These are phyloP conservation scores for Plasmopara viticola DNA, from an alignment of 352 stramenopile species.

Conservation along the genomic window DNA sequence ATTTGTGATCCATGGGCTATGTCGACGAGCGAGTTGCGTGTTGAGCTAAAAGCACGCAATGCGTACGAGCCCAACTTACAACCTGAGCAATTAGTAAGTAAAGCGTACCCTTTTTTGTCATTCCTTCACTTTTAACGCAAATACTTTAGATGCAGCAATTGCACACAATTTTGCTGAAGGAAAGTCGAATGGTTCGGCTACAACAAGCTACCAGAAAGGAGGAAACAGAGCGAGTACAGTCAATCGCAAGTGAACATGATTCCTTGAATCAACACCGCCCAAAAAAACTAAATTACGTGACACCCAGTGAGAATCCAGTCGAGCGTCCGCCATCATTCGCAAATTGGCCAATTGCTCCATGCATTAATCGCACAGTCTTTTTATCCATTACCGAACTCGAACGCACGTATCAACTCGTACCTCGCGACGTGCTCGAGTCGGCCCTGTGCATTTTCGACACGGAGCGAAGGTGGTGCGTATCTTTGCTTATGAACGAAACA, in stretches of 20 bases:
- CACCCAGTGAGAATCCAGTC: conserved; percentile 9
- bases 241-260: conserved; percentile 55
- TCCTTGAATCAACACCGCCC: conserved; percentile 21
- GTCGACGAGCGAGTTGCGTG: conserved; percentile 64
- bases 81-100: conserved; percentile 53
- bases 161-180: conserved; percentile 48
- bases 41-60: conserved; percentile 45
- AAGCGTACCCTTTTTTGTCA: neutral
- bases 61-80: conserved; percentile 61
- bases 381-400: conserved; percentile 65
- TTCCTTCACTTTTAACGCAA: neutral
- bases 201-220: conserved; percentile 60
- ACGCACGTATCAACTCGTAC: conserved; percentile 50
- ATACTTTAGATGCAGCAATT: conserved; percentile 47
- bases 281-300: conserved; percentile 15
- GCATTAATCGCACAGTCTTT: conserved; percentile 54
- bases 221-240: conserved; percentile 33
- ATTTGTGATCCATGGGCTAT: conserved; percentile 70
- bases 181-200: conserved; percentile 58
- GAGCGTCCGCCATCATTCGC: conserved; percentile 41
- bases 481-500: neutral
- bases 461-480: conserved; percentile 53
- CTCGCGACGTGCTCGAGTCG: conserved; percentile 56
- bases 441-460: conserved; percentile 63
- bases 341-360: conserved; percentile 48